phyloP scores from a whole-genome alignment of 2,329 filamentous ascomycete species.

The Cladosporium velox region DNA sequence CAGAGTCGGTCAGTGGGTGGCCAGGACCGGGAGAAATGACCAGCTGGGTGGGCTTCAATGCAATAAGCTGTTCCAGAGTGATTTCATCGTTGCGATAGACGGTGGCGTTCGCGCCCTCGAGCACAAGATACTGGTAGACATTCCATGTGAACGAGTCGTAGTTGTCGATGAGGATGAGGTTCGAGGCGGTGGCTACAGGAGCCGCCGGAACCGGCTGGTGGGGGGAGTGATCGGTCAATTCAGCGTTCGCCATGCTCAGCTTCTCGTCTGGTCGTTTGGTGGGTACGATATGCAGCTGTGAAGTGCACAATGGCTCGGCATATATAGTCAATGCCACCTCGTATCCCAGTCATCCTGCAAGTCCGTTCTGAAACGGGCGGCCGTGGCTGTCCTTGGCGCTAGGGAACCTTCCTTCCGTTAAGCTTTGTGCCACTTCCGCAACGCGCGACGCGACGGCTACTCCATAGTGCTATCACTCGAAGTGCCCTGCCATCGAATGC shows the following conservation, averaged over 20 bases:
- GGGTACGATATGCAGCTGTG: neutral
- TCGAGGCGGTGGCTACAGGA: constrained; percentile 76
- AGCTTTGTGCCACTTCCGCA: neutral
- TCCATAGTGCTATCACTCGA: neutral
- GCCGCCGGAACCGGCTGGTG: constrained; percentile 75
- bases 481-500: neutral
- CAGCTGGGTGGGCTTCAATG: constrained; percentile 84
- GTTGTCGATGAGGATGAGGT: constrained; percentile 95
- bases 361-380: neutral
- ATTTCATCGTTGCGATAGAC: constrained; percentile 94
- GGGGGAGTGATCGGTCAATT: constrained; percentile 78
- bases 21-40: constrained; percentile 95
- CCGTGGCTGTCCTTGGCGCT: constrained; percentile 9
- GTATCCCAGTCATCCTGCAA: constrained; percentile 13
- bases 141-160: constrained; percentile 99
- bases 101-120: constrained; percentile 86
- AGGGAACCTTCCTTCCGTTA: neutral
- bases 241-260: constrained; percentile 34
- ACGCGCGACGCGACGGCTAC: neutral
- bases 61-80: constrained; percentile 77
- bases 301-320: neutral
- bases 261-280: neutral
- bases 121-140: constrained; percentile 94
- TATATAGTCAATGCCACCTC: constrained; percentile 1
- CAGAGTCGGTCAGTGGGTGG: constrained; percentile 87